phyloP scores from a whole-genome alignment of 345 rosid genomes.

The Clausena lansium region DNA sequence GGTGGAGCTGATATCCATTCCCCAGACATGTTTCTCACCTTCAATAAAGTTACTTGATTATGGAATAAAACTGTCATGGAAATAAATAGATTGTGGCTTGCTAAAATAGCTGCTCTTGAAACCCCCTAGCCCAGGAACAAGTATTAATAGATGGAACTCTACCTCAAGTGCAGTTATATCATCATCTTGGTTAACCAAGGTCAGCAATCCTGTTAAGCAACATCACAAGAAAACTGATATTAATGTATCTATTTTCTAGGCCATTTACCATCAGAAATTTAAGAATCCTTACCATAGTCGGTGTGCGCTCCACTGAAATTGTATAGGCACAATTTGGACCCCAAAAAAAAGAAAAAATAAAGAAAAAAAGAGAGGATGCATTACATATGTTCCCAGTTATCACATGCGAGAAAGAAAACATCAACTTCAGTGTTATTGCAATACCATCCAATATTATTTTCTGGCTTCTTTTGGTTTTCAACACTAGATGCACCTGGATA shows the following conservation, averaged over 20 bases:
- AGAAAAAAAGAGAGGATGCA: not conserved
- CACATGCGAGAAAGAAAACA: not conserved
- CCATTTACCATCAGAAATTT: constrained; percentile 1
- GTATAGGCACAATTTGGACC: constrained; percentile 8
- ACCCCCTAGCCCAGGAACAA: not conserved
- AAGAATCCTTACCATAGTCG: constrained; percentile 64
- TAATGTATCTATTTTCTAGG: not conserved
- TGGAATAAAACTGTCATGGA: too few relatives aligned
- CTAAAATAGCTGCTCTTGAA: not conserved
- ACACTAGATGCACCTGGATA: constrained; percentile 55
- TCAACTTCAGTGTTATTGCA: constrained; percentile 8
- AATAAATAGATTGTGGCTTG: not conserved
- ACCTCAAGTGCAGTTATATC: constrained; percentile 84
- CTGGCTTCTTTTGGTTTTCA: constrained; percentile 28
- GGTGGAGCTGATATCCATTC: constrained; percentile 94
- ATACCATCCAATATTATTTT: constrained; percentile 85
- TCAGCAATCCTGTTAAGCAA: constrained; percentile 50
- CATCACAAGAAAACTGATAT: constrained; percentile 1
- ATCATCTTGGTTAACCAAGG: constrained; percentile 87
- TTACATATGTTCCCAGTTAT: not conserved
- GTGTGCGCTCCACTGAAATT: constrained; percentile 77
- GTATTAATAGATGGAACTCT: not conserved
- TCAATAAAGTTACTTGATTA: constrained; percentile 13
- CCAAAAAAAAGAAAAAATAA: not conserved
- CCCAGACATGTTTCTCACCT: constrained; percentile 77